Evolutionary conservation across 1,284 basidiomycete species (phyloP).

Genomic region (Ganoderma boninense): DNA sequence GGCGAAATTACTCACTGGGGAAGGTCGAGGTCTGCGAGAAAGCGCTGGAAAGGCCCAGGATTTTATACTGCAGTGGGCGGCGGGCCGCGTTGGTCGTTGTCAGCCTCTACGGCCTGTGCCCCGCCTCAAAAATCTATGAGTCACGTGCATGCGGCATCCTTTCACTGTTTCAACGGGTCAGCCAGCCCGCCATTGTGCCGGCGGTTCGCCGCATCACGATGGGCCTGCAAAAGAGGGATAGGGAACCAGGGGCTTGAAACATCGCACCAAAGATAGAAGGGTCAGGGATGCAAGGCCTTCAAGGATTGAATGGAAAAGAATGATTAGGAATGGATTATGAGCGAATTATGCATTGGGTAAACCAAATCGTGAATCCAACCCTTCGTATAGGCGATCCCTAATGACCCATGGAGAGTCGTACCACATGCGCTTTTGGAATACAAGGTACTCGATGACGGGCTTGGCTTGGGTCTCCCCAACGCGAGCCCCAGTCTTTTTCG

Average conservation of each 20-base stretch:
- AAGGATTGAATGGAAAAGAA: background rate
- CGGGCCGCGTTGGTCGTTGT: background rate
- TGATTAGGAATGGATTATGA: conserved; percentile 4
- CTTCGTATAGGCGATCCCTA: conserved; percentile 59
- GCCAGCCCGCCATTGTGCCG: background rate
- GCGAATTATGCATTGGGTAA: conserved; percentile 15
- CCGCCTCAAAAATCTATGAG: background rate
- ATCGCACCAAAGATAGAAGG: background rate
- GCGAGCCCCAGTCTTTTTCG: conserved; percentile 43
- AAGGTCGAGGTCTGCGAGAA: background rate
- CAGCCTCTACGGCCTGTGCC: background rate
- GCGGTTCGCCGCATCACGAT: background rate
- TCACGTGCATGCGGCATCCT: background rate
- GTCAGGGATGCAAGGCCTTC: background rate
- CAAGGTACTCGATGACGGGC: conserved; percentile 71
- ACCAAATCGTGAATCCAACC: conserved; percentile 31
- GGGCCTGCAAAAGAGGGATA: background rate
- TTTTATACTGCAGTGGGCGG: background rate
- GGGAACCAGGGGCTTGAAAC: background rate
- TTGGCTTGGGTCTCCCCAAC: conserved; percentile 47
- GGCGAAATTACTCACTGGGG: background rate
- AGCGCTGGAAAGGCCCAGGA: background rate
- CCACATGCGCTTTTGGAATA: conserved; percentile 79
- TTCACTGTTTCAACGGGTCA: conserved; percentile 1
- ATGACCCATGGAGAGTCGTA: conserved; percentile 70